Evolutionary conservation across 2,329 filamentous ascomycete genomes (phyloP), one percentile per base, ranked within the genome.

Genomic region (Trichoderma sp.): DNA sequence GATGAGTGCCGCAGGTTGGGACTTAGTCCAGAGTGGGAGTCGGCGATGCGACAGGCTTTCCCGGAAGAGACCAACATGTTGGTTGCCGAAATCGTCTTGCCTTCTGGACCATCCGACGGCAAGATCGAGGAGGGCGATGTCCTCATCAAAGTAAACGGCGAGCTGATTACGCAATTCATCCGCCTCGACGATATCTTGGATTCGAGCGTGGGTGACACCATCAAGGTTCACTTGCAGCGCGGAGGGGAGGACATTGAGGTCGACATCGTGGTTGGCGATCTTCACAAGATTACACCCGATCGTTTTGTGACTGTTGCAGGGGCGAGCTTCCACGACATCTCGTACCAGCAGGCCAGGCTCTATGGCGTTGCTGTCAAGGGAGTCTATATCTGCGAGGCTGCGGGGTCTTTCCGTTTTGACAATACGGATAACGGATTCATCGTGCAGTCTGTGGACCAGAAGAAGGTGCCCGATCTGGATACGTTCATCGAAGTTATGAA

Each of bases 1-100:
- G 97, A 99, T 77, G 97, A 99, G 81, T 98, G 96, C 81, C 91
- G 95, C 70, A 89, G 96, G 73, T 86, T 99, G 12, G 96, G 96
- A 8, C 85, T 99, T 73, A 93, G 89, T 2, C 87, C 94, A 0
- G 88, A 94, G 66, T 97, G 94, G 91, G 96, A 99, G 84, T 91
- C 93, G 47, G 90, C 91, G 71, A 90, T 97, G 74, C 91, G 96
- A 39, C 90, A 92, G 76, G 86, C 89, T 30, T 97, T 97, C 76
- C 96, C 97, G 1, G 92, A 93, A 76, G 96, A 98, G 83, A 98
- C 94, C 28, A 97, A 96, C 78, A 95, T 99, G 93, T 88, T 99
- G 32, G 95, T 98, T 14, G 95, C 95, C 24, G 97, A 99, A 83
- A 97, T 98, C 73, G 91, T 98, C 15, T 88, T 99, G 9, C 95